Evolutionary conservation across 169 alveolate species (phyloP).

Genomic region (Eimeria maxima): DNA sequence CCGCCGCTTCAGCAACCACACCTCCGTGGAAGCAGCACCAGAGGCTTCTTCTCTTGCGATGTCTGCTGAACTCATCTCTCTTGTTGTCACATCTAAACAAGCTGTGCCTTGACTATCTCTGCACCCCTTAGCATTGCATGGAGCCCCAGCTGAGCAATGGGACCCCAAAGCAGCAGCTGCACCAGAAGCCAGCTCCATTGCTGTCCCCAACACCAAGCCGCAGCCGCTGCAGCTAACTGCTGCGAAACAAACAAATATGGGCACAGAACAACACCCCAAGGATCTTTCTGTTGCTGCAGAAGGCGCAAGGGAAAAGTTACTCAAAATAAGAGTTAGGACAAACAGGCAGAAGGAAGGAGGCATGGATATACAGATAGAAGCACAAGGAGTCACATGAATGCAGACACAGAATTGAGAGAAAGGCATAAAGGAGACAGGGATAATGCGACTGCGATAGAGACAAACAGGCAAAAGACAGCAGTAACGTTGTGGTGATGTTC

Average conservation of each 20-base stretch:
- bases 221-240: slow-evolving; percentile 51
- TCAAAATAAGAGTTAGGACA: neutral
- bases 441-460: neutral
- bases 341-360: neutral
- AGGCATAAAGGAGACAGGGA: neutral
- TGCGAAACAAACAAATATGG: neutral
- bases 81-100: neutral
- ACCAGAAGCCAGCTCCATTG: neutral
- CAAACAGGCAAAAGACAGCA: neutral
- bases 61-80: no score
- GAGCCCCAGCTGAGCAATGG: neutral
- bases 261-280: neutral
- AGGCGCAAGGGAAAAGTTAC: neutral
- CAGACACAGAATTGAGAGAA: neutral
- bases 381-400: neutral
- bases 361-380: neutral
- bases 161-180: slow-evolving; percentile 1
- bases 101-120: neutral
- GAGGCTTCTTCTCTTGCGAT: neutral
- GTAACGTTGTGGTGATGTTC: neutral
- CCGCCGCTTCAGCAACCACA: neutral
- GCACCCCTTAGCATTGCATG: neutral
- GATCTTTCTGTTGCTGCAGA: neutral
- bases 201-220: slow-evolving; percentile 24
- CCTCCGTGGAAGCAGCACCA: neutral